A percentile compares a stretch with the other conserved stretches of the same genome.
These are phyloP conservation scores for Amoebophrya sp. DNA, from an alignment of 169 alveolate species.

Conservation along the genomic window DNA sequence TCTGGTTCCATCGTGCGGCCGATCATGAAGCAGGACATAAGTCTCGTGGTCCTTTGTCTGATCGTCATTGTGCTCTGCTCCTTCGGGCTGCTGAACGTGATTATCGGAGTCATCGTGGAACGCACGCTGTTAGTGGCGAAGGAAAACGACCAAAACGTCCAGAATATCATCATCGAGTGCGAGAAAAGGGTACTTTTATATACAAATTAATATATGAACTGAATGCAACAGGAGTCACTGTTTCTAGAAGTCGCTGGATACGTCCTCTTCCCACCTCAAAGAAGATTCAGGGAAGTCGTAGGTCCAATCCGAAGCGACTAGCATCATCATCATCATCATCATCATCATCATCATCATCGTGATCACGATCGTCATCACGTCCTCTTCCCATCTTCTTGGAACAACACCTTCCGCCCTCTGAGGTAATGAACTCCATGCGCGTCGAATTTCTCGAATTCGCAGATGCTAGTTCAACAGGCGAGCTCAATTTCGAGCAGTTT, in stretches of 20 bases:
- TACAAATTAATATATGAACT: too few relatives aligned
- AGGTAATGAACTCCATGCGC: neutral
- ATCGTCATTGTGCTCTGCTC: conserved; percentile 12
- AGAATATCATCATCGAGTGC: conserved; percentile 11
- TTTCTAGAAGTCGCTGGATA: too few relatives aligned
- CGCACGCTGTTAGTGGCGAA: neutral
- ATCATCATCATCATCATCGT: too few relatives aligned
- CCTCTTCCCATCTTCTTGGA: too few relatives aligned
- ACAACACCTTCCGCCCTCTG: too few relatives aligned
- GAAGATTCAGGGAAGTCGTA: too few relatives aligned
- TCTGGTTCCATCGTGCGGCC: conserved; percentile 31
- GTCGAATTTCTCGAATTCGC: neutral
- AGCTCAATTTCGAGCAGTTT: conserved; percentile 19
- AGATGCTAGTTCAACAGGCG: neutral
- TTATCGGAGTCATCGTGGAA: conserved; percentile 33
- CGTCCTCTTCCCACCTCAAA: too few relatives aligned
- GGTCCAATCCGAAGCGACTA: too few relatives aligned
- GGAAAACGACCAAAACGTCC: conserved; percentile 21
- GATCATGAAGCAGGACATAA: conserved; percentile 25
- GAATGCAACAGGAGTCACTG: too few relatives aligned
- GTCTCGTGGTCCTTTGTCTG: conserved; percentile 20
- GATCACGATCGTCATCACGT: too few relatives aligned
- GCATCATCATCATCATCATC: too few relatives aligned
- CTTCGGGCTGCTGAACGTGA: conserved; percentile 29
- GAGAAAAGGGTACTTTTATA: neutral